Evolutionary conservation across 1,284 basidiomycete species (phyloP).

Genomic region (Heterobasidion occidentale): DNA sequence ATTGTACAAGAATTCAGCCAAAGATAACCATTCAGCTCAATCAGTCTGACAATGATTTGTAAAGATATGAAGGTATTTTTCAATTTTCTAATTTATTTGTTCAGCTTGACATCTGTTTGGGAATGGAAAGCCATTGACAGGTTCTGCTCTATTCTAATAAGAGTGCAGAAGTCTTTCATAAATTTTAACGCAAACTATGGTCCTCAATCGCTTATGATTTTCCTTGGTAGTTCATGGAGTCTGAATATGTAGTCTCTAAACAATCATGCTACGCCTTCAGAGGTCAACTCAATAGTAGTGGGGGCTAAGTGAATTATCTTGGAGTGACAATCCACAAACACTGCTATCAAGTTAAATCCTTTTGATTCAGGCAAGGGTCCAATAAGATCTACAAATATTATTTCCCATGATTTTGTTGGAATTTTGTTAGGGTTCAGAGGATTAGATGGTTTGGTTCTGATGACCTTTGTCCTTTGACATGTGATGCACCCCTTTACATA

Average conservation of each 20-base stretch:
- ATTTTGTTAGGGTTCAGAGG: background rate
- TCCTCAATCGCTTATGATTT: background rate
- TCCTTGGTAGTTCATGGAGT: background rate
- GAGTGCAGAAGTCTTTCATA: background rate
- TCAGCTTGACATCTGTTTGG: conserved; percentile 26
- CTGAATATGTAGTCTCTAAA: background rate
- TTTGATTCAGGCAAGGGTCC: background rate
- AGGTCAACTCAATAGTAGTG: background rate
- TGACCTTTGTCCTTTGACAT: background rate
- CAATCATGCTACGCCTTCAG: background rate
- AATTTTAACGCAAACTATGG: background rate
- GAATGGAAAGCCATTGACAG: conserved; percentile 9
- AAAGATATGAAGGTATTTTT: conserved; percentile 22
- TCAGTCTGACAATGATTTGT: conserved; percentile 26
- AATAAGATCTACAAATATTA: background rate
- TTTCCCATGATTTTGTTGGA: background rate
- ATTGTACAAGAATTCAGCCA: background rate
- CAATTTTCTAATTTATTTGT: conserved; percentile 25
- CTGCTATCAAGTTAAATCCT: background rate
- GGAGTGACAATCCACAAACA: background rate
- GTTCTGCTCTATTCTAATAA: background rate
- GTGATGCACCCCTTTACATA: background rate
- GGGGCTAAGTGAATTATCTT: background rate
- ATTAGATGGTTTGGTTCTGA: background rate
- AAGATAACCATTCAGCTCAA: conserved; percentile 19